Evolutionary conservation across 257 asterid species (phyloP).

Genomic region (Galeopsis tetrahit): DNA sequence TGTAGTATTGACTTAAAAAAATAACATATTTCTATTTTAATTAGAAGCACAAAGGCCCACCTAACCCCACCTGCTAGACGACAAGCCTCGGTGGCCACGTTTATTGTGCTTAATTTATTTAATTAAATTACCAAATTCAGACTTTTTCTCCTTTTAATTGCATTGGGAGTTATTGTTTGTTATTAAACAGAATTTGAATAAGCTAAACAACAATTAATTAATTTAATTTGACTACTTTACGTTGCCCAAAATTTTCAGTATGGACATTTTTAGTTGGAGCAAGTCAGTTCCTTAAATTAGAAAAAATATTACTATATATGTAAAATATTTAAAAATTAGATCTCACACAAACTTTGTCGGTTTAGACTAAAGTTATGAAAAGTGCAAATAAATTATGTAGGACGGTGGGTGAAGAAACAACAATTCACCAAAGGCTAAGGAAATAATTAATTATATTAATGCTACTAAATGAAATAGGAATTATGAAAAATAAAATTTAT

Average conservation of each 20-base stretch:
- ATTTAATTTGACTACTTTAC: too few relatives aligned
- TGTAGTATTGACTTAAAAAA: too few relatives aligned
- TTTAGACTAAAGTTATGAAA: neutral
- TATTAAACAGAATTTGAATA: too few relatives aligned
- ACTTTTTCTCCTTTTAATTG: neutral
- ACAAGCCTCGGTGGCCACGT: conserved; percentile 20
- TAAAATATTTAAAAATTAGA: neutral
- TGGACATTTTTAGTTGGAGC: neutral
- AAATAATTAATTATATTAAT: too few relatives aligned
- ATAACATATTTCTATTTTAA: neutral
- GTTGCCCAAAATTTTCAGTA: too few relatives aligned
- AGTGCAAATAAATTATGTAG: neutral
- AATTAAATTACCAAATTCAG: neutral
- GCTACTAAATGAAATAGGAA: too few relatives aligned
- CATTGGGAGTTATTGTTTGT: neutral
- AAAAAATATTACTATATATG: too few relatives aligned
- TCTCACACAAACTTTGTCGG: neutral
- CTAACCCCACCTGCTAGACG: conserved; percentile 1
- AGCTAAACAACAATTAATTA: too few relatives aligned
- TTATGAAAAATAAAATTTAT: too few relatives aligned
- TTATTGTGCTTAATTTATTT: conserved; percentile 25
- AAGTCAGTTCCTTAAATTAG: neutral
- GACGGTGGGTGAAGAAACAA: neutral
- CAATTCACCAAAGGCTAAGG: neutral
- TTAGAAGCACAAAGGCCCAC: conserved; percentile 18